Percentiles rank a stretch among this genome's conserved stretches.
These are phyloP conservation scores for Tephrocybe rancida DNA, from an alignment of 768 basidiomycete genomes.

Conservation along the genomic window DNA sequence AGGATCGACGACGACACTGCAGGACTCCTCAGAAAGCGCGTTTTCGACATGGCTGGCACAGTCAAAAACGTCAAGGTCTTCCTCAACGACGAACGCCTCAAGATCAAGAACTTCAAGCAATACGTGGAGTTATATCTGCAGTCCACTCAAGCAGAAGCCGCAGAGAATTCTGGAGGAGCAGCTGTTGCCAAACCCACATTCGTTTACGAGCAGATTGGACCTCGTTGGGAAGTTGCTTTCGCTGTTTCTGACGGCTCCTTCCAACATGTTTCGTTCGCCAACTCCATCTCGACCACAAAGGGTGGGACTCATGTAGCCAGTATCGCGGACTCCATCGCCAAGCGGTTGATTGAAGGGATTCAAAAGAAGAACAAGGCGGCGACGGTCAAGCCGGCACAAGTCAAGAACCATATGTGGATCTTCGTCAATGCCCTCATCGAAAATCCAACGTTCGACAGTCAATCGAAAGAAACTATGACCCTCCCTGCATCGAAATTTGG, in stretches of 20 bases:
- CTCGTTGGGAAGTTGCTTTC: conserved; percentile 95
- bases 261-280: conserved; percentile 96
- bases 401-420: conserved; percentile 98
- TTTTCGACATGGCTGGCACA: conserved; percentile 97
- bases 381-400: conserved; percentile 89
- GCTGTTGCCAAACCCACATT: conserved; percentile 74
- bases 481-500: conserved; percentile 88
- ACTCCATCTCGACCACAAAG: conserved; percentile 95
- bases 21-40: conserved; percentile 87
- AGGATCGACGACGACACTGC: conserved; percentile 90
- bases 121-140: conserved; percentile 94
- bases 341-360: conserved; percentile 78
- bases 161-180: conserved; percentile 76
- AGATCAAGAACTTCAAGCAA: conserved; percentile 94
- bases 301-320: conserved; percentile 91
- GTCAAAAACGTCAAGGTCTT: conserved; percentile 91
- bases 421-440: conserved; percentile 96
- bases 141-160: conserved; percentile 70
- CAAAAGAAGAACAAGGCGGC: conserved; percentile 98
- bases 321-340: conserved; percentile 88
- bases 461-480: conserved; percentile 96
- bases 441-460: conserved; percentile 98
- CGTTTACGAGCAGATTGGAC: conserved; percentile 78
- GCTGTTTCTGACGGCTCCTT: conserved; percentile 90
- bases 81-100: conserved; percentile 89